Percentiles rank a stretch among this genome's conserved stretches.
Evolutionary conservation across 2,329 filamentous ascomycete species (phyloP).

Genomic region (Talaromyces sp.): DNA sequence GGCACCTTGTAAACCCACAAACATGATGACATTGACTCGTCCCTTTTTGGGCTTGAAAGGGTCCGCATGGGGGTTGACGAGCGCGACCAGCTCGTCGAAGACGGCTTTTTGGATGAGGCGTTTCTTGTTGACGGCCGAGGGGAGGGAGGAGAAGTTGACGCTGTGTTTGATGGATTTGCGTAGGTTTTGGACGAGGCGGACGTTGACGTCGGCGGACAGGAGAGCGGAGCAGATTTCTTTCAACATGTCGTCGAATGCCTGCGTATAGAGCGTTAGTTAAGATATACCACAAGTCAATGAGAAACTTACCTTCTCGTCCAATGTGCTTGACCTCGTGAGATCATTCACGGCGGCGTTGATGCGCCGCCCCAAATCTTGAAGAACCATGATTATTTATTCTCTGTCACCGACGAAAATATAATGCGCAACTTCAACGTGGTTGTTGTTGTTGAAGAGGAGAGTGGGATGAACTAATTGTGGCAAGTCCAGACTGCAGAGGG

Average conservation of each 20-base stretch:
- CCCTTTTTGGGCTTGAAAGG: conserved; percentile 97
- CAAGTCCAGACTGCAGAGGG: conserved; percentile 19
- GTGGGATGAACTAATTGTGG: conserved; percentile 20
- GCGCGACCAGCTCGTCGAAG: conserved; percentile 91
- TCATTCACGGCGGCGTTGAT: conserved; percentile 96
- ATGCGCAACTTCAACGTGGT: neutral
- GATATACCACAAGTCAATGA: neutral
- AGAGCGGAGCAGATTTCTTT: conserved; percentile 97
- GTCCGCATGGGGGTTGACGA: conserved; percentile 93
- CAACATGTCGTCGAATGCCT: conserved; percentile 97
- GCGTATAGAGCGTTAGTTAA: conserved; percentile 18
- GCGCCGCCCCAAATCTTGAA: conserved; percentile 96
- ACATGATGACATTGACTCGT: conserved; percentile 97
- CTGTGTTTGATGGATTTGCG: conserved; percentile 87
- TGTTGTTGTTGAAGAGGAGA: neutral
- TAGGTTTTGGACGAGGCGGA: conserved; percentile 84
- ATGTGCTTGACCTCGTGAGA: conserved; percentile 84
- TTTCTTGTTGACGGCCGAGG: conserved; percentile 94
- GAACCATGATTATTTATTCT: conserved; percentile 67
- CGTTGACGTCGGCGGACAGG: conserved; percentile 95
- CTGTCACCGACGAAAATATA: neutral
- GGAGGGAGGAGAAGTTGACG: conserved; percentile 93
- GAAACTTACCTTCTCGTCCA: conserved; percentile 80
- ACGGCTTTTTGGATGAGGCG: conserved; percentile 96
- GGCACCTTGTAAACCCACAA: conserved; percentile 94